phyloP scores from a whole-genome alignment of 2,329 filamentous ascomycete species.

The Elsinoe arachidis region DNA sequence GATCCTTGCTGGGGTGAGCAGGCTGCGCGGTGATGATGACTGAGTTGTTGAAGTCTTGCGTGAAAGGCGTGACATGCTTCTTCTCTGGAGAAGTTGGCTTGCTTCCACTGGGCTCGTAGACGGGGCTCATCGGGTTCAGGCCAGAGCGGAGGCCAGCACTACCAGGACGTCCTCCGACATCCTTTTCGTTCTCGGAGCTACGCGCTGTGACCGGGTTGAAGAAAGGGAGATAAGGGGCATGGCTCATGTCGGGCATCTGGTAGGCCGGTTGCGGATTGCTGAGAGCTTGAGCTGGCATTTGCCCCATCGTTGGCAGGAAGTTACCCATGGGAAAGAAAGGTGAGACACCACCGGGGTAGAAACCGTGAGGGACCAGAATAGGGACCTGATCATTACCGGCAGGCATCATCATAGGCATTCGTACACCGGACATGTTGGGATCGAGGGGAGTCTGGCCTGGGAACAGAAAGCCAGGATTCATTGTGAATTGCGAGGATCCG shows the following conservation, averaged over 20 bases:
- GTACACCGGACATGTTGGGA: not conserved
- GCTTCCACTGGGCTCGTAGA: conserved; percentile 25
- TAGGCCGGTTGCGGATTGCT: not conserved
- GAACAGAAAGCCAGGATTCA: conserved; percentile 9
- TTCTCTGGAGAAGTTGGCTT: conserved; percentile 15
- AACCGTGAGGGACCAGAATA: not conserved
- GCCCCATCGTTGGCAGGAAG: not conserved
- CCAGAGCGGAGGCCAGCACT: conserved; percentile 20
- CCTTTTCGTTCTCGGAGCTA: conserved; percentile 5
- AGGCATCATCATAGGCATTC: conserved; percentile 5
- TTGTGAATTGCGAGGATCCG: conserved; percentile 3
- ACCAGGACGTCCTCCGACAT: not conserved
- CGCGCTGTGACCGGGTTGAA: not conserved
- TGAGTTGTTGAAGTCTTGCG: not conserved
- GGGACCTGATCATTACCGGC: not conserved
- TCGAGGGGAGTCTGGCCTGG: not conserved
- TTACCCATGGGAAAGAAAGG: not conserved
- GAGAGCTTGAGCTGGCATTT: not conserved
- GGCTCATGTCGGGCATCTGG: not conserved
- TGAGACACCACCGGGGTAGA: not conserved
- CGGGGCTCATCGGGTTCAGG: conserved; percentile 32
- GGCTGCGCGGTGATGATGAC: not conserved
- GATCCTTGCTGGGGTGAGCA: not conserved
- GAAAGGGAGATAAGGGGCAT: not conserved
- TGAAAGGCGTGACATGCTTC: not conserved